Evolutionary conservation across 345 rosid genomes (phyloP).

Genomic region (Ceriops decandra): DNA sequence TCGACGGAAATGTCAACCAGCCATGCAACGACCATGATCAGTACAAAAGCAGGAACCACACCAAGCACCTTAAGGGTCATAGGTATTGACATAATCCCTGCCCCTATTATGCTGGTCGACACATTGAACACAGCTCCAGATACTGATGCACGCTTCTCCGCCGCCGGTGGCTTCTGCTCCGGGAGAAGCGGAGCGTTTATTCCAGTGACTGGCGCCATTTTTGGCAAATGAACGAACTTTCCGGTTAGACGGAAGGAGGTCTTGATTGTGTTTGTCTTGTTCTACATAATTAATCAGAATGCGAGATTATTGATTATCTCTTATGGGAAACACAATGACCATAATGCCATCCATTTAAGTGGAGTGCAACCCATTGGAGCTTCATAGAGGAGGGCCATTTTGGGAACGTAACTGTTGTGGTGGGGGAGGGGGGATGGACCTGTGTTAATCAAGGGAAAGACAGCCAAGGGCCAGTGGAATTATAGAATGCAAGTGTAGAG

Average conservation of each 20-base stretch:
- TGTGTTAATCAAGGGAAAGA: neutral
- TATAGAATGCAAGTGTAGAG: neutral
- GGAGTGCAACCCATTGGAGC: neutral
- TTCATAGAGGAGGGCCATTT: conserved; percentile 3
- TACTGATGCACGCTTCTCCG: conserved; percentile 40
- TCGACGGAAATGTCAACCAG: conserved; percentile 69
- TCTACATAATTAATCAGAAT: conserved; percentile 16
- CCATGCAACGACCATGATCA: conserved; percentile 58
- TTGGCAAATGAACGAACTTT: neutral
- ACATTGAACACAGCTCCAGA: conserved; percentile 86
- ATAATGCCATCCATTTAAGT: conserved; percentile 2
- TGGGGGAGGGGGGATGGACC: neutral
- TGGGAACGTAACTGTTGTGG: neutral
- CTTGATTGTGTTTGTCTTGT: conserved; percentile 19
- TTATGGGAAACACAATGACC: conserved; percentile 13
- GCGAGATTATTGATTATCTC: too few relatives aligned
- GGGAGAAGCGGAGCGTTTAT: conserved; percentile 49
- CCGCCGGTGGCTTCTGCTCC: conserved; percentile 15
- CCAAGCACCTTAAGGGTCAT: conserved; percentile 82
- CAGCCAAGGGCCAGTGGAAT: conserved; percentile 5
- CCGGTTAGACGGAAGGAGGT: neutral
- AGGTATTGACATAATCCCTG: conserved; percentile 92
- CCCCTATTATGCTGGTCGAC: conserved; percentile 77
- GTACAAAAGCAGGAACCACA: conserved; percentile 60
- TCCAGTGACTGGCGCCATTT: conserved; percentile 49